A percentile compares a stretch with the other conserved stretches of the same genome.
These are phyloP conservation scores for Vigna unguiculata DNA, from an alignment of 306 rosid genomes.

Conservation along the genomic window DNA sequence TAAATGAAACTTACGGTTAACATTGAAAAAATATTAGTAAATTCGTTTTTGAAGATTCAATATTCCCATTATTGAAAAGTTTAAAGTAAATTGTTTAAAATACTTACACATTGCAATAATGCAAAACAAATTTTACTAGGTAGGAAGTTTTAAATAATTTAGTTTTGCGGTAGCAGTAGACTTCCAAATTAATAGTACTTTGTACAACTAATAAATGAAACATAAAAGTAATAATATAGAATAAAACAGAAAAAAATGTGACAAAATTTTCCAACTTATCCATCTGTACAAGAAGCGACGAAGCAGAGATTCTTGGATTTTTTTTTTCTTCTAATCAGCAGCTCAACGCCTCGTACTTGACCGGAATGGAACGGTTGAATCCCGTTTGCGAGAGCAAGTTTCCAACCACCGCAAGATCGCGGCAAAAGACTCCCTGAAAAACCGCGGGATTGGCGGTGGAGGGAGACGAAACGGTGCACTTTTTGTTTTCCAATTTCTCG, in stretches of 20 bases:
- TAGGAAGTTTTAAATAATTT: background rate
- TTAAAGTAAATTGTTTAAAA: too few relatives aligned
- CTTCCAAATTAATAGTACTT: background rate
- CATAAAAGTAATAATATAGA: background rate
- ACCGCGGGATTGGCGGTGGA: conserved; percentile 45
- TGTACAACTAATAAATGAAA: conserved; percentile 14
- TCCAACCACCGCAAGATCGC: conserved; percentile 84
- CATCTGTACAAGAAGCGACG: conserved; percentile 58
- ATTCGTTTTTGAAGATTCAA: too few relatives aligned
- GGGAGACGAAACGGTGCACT: conserved; percentile 43
- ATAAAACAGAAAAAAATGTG: background rate
- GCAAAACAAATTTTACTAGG: background rate
- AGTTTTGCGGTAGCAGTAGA: background rate
- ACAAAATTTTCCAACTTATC: conserved; percentile 42
- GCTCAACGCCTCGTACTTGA: conserved; percentile 85
- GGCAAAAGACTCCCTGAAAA: conserved; percentile 89
- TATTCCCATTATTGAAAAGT: too few relatives aligned
- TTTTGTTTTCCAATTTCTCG: background rate
- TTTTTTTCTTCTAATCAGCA: conserved; percentile 53
- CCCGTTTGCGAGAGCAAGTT: conserved; percentile 78
- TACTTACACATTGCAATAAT: background rate
- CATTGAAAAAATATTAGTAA: too few relatives aligned
- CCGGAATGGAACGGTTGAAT: conserved; percentile 72
- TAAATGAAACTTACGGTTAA: too few relatives aligned
- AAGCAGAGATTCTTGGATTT: conserved; percentile 38